phyloP scores from a whole-genome alignment of 2,329 filamentous ascomycete genomes.

The Aspergillus uvarum region DNA sequence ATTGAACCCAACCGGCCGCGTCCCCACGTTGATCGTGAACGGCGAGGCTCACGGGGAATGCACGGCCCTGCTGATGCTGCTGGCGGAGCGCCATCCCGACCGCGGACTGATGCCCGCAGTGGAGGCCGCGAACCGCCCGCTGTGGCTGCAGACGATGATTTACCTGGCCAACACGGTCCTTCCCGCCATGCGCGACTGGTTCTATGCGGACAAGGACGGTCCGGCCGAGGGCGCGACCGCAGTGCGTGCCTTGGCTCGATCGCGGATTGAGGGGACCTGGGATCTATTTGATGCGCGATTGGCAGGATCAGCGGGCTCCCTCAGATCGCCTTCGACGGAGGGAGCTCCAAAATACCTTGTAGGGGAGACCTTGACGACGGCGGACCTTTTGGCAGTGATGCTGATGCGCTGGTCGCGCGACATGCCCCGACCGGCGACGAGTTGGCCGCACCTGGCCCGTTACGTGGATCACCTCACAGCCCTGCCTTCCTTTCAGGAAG shows the following conservation, averaged over 20 bases:
- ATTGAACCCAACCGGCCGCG: background rate
- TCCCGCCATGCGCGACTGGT: slow-evolving; percentile 1
- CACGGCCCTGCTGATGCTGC: background rate
- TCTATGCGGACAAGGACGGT: background rate
- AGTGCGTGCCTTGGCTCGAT: background rate
- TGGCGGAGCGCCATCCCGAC: background rate
- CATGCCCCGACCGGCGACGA: background rate
- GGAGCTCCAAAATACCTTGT: background rate
- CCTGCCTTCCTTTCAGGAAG: background rate
- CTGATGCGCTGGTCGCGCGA: background rate
- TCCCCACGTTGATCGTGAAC: background rate
- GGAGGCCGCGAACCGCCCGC: background rate
- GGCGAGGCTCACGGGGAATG: background rate
- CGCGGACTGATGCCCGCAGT: background rate
- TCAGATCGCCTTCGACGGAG: background rate
- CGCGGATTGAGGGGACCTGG: background rate
- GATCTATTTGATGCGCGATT: background rate
- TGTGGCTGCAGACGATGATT: background rate
- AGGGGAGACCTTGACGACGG: background rate
- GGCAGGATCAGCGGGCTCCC: background rate
- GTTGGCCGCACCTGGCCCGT: background rate
- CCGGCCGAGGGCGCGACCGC: background rate
- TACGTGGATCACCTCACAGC: background rate
- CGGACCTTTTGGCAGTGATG: background rate
- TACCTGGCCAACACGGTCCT: background rate